Evolutionary conservation across 2,329 filamentous ascomycete species (phyloP).

Genomic region (Byssochlamys sp.): DNA sequence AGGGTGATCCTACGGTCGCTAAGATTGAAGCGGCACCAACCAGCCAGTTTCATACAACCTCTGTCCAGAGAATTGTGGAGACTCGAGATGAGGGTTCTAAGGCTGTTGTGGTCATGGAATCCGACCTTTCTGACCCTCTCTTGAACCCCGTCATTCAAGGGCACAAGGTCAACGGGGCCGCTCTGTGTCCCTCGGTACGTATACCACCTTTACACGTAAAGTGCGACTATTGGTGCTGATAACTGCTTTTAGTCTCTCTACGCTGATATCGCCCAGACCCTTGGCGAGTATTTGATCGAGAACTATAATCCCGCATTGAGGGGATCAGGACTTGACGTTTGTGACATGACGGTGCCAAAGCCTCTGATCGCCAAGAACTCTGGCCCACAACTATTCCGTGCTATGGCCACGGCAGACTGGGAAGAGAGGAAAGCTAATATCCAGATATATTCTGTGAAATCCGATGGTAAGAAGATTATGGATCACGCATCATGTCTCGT

Average conservation of each 20-base stretch:
- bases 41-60: conserved; percentile 16
- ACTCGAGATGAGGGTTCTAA: conserved; percentile 14
- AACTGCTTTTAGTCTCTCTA: conserved; percentile 19
- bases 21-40: conserved; percentile 6
- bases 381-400: conserved; percentile 29
- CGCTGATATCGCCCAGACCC: conserved; percentile 29
- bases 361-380: conserved; percentile 48
- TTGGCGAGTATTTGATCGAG: conserved; percentile 23
- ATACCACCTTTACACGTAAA: not conserved
- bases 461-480: conserved; percentile 27
- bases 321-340: conserved; percentile 23
- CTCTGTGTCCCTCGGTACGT: conserved; percentile 26
- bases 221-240: conserved; percentile 2
- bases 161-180: conserved; percentile 28
- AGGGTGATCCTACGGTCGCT: conserved; percentile 44
- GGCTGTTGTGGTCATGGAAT: conserved; percentile 25
- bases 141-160: conserved; percentile 26
- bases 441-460: conserved; percentile 27
- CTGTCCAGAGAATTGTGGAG: conserved; percentile 24
- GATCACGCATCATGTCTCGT: conserved; percentile 29
- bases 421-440: conserved; percentile 21
- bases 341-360: conserved; percentile 26
- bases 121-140: conserved; percentile 25
- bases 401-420: conserved; percentile 29
- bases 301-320: conserved; percentile 26